Percentiles rank a stretch among this genome's conserved stretches.
Evolutionary conservation across 1,139 yeast species (phyloP).

Genomic region (Zhuliangozyma blackwelliae): DNA sequence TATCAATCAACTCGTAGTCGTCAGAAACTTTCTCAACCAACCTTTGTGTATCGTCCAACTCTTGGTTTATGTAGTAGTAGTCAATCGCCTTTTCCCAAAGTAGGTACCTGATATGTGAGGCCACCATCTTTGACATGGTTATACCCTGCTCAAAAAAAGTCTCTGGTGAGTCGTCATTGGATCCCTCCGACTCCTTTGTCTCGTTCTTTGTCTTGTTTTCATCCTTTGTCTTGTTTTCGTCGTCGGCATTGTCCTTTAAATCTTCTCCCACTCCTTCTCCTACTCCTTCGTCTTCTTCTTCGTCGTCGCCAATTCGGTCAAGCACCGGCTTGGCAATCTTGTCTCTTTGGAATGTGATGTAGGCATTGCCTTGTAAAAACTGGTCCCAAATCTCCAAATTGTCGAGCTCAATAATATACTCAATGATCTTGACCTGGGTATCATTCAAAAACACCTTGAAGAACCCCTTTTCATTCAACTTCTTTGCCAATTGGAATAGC

Average conservation of each 20-base stretch:
- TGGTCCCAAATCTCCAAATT: slow-evolving; percentile 45
- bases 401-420: slow-evolving; percentile 31
- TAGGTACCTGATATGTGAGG: slow-evolving; percentile 62
- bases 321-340: slow-evolving; percentile 5
- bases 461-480: slow-evolving; percentile 41
- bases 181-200: neutral
- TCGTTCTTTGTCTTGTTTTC: slow-evolving; percentile 4
- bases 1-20: slow-evolving; percentile 36
- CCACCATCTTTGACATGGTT: slow-evolving; percentile 49
- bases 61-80: slow-evolving; percentile 33
- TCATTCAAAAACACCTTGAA: slow-evolving; percentile 60
- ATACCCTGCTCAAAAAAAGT: slow-evolving; percentile 45
- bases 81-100: slow-evolving; percentile 75
- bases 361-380: slow-evolving; percentile 51
- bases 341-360: slow-evolving; percentile 17
- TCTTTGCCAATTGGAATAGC: slow-evolving; percentile 46
- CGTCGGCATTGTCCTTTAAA: slow-evolving; percentile 1
- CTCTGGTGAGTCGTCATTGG: slow-evolving; percentile 12
- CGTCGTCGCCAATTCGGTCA: slow-evolving; percentile 2
- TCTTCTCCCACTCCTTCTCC: slow-evolving; percentile 11
- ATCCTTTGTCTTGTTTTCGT: slow-evolving; percentile 1
- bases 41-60: slow-evolving; percentile 23
- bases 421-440: slow-evolving; percentile 55
- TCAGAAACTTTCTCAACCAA: slow-evolving; percentile 32
- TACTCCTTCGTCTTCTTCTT: slow-evolving; percentile 7